Base-by-base conservation (phyloP, 108 stramenopile species). In the Cyclostephanos invisitatus region DNA sequence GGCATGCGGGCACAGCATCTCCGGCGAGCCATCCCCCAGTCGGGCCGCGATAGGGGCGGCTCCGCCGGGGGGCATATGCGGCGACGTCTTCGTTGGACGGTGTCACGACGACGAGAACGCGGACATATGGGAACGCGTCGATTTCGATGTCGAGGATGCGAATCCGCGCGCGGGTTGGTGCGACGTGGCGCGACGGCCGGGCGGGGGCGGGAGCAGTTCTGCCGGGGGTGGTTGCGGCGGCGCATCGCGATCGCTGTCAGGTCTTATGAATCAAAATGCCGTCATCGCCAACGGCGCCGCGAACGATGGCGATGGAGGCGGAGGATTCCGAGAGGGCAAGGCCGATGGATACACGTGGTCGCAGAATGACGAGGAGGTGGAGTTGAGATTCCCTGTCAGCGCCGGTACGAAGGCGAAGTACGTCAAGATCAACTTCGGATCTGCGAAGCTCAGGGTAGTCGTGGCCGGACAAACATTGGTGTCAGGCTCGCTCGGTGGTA, bases 11-110 rank as follows among this genome's bases (percentile, higher is more conserved):
- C 86, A 92, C 65, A 53, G 20, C 48, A 73, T 72, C 36, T 20
- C 21, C 21, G 51, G 48, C 21, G 61, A 72, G 8, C 35, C 70
- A 28, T 74, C 76, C 8, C 76, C 76, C 7, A 67, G 63, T 24
- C 24, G 51, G n/a, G 71, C 42, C 54, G 6, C 61, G 8, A 77
- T 71, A 24, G 85, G 62, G 6, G 54, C 72, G 15, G 72, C 72
- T 28, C 72, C 75, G 15, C 67, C 60, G 9, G 72, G 79, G 3
- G 87, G 85, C 0, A 70, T 92, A 2, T 85, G 79, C 50, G 91
- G 91, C 8, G 91, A 92, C 66, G 87, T 82, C 37, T 92, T 92
- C 71, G 89, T 92, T 0, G 87, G 89, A 53, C 58, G 91, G 49
- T 89, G 83, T 66, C 69, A 77, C 21, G 91, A 92, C 77, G 78